Percentiles rank a stretch among this genome's conserved stretches.
Conservation (phyloP, 371 early-diverging fungal genomes). For the Dichotomocladium elegans region DNA sequence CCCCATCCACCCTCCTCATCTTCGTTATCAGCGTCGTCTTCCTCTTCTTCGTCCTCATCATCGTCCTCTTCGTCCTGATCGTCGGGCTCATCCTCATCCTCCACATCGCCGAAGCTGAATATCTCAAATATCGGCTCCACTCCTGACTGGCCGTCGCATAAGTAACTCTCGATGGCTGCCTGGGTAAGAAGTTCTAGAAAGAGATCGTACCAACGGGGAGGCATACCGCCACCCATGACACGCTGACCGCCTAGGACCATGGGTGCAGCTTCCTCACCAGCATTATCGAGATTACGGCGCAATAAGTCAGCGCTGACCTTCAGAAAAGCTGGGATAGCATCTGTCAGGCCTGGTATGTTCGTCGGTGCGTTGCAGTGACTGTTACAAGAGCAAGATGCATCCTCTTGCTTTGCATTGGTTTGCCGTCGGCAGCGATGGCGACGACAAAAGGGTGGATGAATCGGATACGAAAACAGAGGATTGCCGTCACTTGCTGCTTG, state of each 20-base stretch:
- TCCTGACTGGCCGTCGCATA: constrained; percentile 53
- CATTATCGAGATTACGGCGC: constrained; percentile 30
- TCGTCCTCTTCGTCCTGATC: constrained; percentile 24
- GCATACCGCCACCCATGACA: constrained; percentile 55
- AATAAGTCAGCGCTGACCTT: constrained; percentile 55
- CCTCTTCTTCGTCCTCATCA: constrained; percentile 11
- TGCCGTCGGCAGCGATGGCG: constrained; percentile 42
- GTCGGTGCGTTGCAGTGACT: constrained; percentile 1
- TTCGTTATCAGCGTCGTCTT: constrained; percentile 9
- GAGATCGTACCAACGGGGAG: constrained; percentile 55
- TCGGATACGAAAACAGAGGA: constrained; percentile 21
- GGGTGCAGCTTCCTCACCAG: constrained; percentile 11
- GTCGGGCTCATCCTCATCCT: constrained; percentile 44
- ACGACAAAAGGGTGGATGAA: constrained; percentile 35
- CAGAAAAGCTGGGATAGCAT: constrained; percentile 56
- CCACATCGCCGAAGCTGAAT: constrained; percentile 58
- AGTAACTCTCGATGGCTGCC: constrained; percentile 57
- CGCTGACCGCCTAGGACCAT: constrained; percentile 43
- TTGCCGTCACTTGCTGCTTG: constrained; percentile 7
- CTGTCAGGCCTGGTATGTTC: constrained; percentile 46
- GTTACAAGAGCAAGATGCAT: background rate
- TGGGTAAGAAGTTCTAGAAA: constrained; percentile 59
- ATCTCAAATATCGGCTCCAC: constrained; percentile 54
- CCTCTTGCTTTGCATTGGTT: constrained; percentile 4
- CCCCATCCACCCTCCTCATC: constrained; percentile 35